These are phyloP conservation scores for Dacryopinax primogenitus DNA, from an alignment of 768 basidiomycete species.

Conservation along the genomic window DNA sequence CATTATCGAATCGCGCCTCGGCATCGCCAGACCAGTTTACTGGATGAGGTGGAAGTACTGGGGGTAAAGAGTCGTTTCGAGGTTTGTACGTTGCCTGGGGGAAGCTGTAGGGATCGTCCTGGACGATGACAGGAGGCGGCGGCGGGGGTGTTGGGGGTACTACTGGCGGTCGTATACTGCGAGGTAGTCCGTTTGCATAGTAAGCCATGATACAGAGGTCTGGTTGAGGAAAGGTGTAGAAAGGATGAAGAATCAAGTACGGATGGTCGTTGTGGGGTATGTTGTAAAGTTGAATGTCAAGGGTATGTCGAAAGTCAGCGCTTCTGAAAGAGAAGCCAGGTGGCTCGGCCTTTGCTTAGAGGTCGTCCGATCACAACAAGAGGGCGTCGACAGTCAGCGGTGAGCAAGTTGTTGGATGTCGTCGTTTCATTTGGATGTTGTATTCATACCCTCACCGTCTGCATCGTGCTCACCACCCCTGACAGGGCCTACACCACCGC, in stretches of 20 bases:
- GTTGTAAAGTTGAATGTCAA: no score
- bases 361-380: not conserved
- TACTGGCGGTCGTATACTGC: not conserved
- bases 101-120: not conserved
- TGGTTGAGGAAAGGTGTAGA: not conserved
- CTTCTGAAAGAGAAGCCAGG: no score
- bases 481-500: not conserved
- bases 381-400: no score
- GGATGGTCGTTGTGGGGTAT: not conserved
- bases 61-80: conserved; percentile 4
- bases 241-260: not conserved
- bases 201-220: not conserved
- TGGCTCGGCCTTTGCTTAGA: not conserved
- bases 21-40: not conserved
- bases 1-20: not conserved
- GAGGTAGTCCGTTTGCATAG: not conserved
- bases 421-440: not conserved
- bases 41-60: not conserved
- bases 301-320: no score
- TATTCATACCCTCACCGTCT: not conserved
- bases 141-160: no score
- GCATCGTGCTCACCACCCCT: not conserved
- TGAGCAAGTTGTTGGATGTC: no score
- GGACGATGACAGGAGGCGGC: not conserved
- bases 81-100: not conserved